Conservation (phyloP, 179 eudicot species). For the Actinidia chinensis region DNA sequence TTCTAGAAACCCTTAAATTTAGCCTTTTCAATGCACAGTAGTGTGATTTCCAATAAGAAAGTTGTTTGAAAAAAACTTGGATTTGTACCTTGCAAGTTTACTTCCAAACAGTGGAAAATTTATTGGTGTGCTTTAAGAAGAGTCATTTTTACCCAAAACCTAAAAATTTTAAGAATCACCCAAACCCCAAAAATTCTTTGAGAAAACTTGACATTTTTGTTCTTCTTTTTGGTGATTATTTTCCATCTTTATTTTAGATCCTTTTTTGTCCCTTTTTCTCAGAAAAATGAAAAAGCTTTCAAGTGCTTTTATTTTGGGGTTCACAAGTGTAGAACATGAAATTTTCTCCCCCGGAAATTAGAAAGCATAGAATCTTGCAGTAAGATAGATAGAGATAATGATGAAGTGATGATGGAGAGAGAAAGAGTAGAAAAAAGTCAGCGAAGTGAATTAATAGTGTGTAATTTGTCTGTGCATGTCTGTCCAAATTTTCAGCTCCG, state of each 20-base stretch:
- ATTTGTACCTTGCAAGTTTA: no score
- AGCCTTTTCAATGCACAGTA: no score
- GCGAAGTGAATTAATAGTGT: slow-evolving; percentile 23
- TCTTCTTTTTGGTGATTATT: no score
- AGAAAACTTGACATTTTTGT: no score
- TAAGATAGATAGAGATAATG: slow-evolving; percentile 33
- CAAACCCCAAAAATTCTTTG: no score
- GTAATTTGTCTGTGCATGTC: slow-evolving; percentile 31
- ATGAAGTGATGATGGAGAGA: slow-evolving; percentile 41
- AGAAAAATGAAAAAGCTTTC: background rate
- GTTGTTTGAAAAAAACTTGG: no score
- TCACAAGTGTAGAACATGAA: background rate
- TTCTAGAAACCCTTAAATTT: no score
- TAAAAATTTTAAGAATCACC: no score
- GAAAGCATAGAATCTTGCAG: slow-evolving; percentile 28
- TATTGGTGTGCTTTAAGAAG: no score
- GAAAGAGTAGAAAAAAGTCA: slow-evolving; percentile 29
- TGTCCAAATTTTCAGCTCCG: slow-evolving; percentile 62
- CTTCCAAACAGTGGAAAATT: no score
- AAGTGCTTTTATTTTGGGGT: background rate
- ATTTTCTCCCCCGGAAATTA: slow-evolving; percentile 33
- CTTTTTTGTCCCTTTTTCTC: background rate
- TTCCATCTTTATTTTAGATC: background rate
- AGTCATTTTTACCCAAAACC: no score
- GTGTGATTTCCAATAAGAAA: no score